Percentiles rank a stretch among this genome's conserved stretches.
Evolutionary conservation across 306 rosid genomes (phyloP).

Genomic region (Chamaecrista fasciculata): DNA sequence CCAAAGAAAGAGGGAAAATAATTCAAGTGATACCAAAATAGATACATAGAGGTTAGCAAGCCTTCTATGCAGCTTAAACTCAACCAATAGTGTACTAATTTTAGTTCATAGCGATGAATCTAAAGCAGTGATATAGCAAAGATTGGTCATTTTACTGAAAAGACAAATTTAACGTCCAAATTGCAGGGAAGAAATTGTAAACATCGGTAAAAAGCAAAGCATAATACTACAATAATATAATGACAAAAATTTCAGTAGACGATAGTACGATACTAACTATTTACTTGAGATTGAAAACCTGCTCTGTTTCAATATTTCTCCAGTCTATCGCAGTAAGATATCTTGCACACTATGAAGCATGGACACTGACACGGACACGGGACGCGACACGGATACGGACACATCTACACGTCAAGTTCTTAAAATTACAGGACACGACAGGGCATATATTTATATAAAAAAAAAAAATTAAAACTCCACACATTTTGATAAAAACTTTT

Average conservation of each 20-base stretch:
- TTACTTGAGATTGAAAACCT: background rate
- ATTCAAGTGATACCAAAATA: background rate
- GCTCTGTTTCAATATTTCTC: background rate
- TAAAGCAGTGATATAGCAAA: background rate
- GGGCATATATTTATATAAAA: no score
- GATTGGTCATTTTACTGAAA: constrained; percentile 1
- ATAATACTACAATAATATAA: background rate
- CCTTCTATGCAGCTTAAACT: background rate
- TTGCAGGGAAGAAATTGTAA: background rate
- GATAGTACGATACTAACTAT: no score
- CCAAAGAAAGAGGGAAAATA: background rate
- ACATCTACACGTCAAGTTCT: no score
- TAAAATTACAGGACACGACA: no score
- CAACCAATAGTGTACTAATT: background rate
- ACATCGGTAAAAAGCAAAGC: background rate
- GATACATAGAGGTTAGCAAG: background rate
- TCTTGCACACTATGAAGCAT: no score
- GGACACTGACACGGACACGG: no score
- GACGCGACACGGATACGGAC: no score
- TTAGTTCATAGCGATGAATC: background rate
- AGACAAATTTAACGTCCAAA: background rate
- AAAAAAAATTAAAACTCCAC: no score
- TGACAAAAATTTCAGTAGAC: background rate
- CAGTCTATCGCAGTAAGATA: background rate
- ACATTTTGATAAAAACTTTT: no score